Evolutionary conservation across 2,329 filamentous ascomycete species (phyloP).

Genomic region (Daldinia sp.): DNA sequence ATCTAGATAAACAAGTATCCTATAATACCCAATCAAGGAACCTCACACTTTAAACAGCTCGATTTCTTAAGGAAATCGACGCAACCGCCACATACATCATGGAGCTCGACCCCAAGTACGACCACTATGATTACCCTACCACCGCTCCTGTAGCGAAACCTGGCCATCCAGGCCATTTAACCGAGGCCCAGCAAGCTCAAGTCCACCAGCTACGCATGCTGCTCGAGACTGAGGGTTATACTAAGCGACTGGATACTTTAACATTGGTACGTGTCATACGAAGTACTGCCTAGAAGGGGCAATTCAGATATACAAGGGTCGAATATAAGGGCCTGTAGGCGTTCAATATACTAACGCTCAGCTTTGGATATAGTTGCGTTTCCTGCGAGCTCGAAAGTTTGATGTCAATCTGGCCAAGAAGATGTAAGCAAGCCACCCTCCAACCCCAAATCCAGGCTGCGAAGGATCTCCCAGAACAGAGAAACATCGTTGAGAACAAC

Average conservation of each 20-base stretch:
- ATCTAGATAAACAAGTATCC: slow-evolving; percentile 18
- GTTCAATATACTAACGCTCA: slow-evolving; percentile 20
- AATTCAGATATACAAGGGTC: not conserved
- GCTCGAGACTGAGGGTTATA: slow-evolving; percentile 87
- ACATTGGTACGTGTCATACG: slow-evolving; percentile 75
- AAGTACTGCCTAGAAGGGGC: not conserved
- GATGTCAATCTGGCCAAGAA: slow-evolving; percentile 84
- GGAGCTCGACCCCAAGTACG: slow-evolving; percentile 88
- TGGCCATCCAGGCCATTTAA: slow-evolving; percentile 91
- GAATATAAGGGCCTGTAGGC: not conserved
- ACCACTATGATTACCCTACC: slow-evolving; percentile 93
- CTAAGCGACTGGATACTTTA: slow-evolving; percentile 88
- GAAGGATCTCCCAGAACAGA: slow-evolving; percentile 3
- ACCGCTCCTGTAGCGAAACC: slow-evolving; percentile 75
- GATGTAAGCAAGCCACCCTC: slow-evolving; percentile 73
- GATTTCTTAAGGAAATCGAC: slow-evolving; percentile 38
- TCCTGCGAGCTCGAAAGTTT: slow-evolving; percentile 95
- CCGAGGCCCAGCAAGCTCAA: slow-evolving; percentile 87
- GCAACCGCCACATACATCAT: slow-evolving; percentile 53
- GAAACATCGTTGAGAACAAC: slow-evolving; percentile 13
- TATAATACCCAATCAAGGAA: slow-evolving; percentile 14
- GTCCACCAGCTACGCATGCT: slow-evolving; percentile 85
- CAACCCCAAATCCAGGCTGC: not conserved
- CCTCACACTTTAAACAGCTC: slow-evolving; percentile 16
- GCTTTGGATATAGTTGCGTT: slow-evolving; percentile 73